Percentiles rank a stretch among this genome's conserved stretches.
Evolutionary conservation across 2,329 filamentous ascomycete species (phyloP).

Genomic region (Phaeophleospora eucalypticola): DNA sequence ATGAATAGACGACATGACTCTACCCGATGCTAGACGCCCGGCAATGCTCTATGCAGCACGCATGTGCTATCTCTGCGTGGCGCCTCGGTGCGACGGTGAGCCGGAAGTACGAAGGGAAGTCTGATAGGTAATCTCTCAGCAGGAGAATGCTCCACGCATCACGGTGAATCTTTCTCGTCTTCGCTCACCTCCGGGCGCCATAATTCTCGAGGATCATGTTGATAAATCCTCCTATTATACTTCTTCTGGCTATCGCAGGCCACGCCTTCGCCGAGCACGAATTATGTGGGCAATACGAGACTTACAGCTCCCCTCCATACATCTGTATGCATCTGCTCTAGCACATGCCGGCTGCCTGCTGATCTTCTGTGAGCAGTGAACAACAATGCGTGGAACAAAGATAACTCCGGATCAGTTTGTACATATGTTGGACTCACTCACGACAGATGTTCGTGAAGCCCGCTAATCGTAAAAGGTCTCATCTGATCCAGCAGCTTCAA

Average conservation of each 20-base stretch:
- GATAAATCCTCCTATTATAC: not conserved
- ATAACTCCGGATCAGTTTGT: constrained; percentile 13
- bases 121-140: too few relatives aligned
- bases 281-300: not conserved
- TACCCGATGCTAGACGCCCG: too few relatives aligned
- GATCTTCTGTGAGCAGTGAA: constrained; percentile 10
- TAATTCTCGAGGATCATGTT: too few relatives aligned
- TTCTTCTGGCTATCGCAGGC: not conserved
- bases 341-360: not conserved
- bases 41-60: too few relatives aligned
- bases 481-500: not conserved
- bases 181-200: too few relatives aligned
- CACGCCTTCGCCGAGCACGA: not conserved
- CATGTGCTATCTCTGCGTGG: too few relatives aligned
- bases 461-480: not conserved
- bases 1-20: too few relatives aligned
- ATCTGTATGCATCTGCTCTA: not conserved
- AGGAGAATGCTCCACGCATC: too few relatives aligned
- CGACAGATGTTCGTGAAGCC: constrained; percentile 4
- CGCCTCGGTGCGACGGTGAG: too few relatives aligned
- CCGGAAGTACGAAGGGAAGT: too few relatives aligned
- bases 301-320: not conserved
- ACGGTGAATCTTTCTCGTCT: too few relatives aligned
- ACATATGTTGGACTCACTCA: constrained; percentile 12
- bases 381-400: constrained; percentile 18